Conservation (phyloP, 2,329 filamentous ascomycete genomes). For the Onygenales sp. region DNA sequence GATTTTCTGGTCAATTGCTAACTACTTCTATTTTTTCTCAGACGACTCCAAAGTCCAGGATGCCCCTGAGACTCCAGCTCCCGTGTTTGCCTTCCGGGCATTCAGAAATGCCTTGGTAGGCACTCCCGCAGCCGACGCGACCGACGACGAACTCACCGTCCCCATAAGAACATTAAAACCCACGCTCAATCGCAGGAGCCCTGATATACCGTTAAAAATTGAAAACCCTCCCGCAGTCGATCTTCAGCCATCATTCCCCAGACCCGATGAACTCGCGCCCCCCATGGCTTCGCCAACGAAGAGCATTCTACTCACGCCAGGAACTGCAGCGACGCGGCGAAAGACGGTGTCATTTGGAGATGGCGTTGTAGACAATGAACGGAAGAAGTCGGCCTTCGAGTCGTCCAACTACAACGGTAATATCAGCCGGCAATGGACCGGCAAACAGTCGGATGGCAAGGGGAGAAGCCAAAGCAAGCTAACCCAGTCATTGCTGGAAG, state of each 20-base stretch:
- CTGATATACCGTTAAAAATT: slow-evolving; percentile 11
- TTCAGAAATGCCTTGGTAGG: slow-evolving; percentile 49
- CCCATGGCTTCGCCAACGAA: slow-evolving; percentile 44
- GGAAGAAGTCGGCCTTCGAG: slow-evolving; percentile 35
- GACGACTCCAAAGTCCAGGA: slow-evolving; percentile 31
- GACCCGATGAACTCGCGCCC: slow-evolving; percentile 13
- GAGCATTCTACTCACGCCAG: slow-evolving; percentile 56
- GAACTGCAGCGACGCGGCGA: slow-evolving; percentile 45
- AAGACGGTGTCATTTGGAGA: slow-evolving; percentile 55
- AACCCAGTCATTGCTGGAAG: slow-evolving; percentile 31
- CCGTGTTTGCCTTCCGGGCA: slow-evolving; percentile 57
- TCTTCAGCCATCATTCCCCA: slow-evolving; percentile 4
- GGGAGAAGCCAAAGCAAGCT: slow-evolving; percentile 27
- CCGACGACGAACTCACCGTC: slow-evolving; percentile 14
- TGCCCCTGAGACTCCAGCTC: slow-evolving; percentile 54
- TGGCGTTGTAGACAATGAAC: slow-evolving; percentile 47
- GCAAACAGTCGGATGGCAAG: not conserved
- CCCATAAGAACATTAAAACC: slow-evolving; percentile 10
- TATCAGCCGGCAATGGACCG: slow-evolving; percentile 27
- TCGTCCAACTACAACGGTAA: slow-evolving; percentile 39
- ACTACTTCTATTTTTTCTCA: slow-evolving; percentile 3
- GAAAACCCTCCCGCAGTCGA: slow-evolving; percentile 12
- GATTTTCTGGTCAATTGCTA: slow-evolving; percentile 1
- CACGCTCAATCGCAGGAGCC: slow-evolving; percentile 7
- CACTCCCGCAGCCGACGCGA: slow-evolving; percentile 46